Percentiles rank a stretch among this genome's conserved stretches.
Conservation (phyloP, 768 basidiomycete species). For the Macrolepiota fuliginosa region DNA sequence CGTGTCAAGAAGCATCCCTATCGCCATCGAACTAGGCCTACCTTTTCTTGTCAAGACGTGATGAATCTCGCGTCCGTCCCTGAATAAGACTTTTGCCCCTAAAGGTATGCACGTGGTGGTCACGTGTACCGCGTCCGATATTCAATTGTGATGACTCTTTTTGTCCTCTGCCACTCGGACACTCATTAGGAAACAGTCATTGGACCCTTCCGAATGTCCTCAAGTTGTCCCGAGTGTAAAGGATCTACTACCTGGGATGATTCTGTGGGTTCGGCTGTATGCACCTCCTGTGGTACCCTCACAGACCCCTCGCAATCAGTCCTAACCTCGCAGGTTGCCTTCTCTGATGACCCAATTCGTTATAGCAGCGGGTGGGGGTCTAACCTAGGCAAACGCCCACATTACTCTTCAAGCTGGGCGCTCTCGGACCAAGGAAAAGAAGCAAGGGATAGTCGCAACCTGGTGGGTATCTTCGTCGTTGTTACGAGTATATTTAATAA, state of each 20-base stretch:
- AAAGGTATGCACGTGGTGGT: neutral
- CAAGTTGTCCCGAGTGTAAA: conserved; percentile 53
- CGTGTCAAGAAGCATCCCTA: neutral
- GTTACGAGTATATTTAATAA: conserved; percentile 17
- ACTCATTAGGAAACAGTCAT: neutral
- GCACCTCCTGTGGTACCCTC: conserved; percentile 71
- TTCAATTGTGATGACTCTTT: neutral
- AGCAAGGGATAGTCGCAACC: conserved; percentile 61
- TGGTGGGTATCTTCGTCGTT: conserved; percentile 37
- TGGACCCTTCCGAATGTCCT: conserved; percentile 25
- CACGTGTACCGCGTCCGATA: neutral
- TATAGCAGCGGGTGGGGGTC: conserved; percentile 32
- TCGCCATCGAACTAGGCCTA: neutral
- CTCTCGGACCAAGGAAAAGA: conserved; percentile 67
- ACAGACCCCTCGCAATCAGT: conserved; percentile 59
- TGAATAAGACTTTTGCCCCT: neutral
- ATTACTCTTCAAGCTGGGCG: conserved; percentile 52
- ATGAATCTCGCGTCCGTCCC: neutral
- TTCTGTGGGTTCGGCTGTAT: conserved; percentile 58
- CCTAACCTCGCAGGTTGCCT: conserved; percentile 39
- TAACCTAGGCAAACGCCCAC: conserved; percentile 44
- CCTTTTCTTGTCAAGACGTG: neutral
- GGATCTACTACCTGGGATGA: conserved; percentile 53
- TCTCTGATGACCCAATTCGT: conserved; percentile 33
- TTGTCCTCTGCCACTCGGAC: neutral